These are phyloP conservation scores for Aspergillus nidulans DNA, from an alignment of 495 filamentous ascomycete genomes.

Conservation along the genomic window DNA sequence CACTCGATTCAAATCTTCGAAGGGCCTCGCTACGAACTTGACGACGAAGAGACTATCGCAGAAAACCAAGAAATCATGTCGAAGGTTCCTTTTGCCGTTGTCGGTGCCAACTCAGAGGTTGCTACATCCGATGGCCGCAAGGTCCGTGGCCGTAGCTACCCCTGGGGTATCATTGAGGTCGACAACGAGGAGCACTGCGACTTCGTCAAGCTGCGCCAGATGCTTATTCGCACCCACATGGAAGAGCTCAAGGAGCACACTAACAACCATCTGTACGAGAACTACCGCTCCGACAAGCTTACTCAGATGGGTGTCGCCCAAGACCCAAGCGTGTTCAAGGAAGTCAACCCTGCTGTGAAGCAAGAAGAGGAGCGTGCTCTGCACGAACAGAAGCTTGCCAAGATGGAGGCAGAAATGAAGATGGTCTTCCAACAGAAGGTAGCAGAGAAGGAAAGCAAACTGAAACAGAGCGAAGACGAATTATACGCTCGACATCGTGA, in stretches of 20 bases:
- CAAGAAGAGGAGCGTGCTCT: constrained; percentile 97
- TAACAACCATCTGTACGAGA: constrained; percentile 97
- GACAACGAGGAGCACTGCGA: constrained; percentile 99
- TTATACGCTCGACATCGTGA: constrained; percentile 94
- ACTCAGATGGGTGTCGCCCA: constrained; percentile 96
- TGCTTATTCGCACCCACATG: constrained; percentile 99
- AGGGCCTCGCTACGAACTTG: constrained; percentile 94
- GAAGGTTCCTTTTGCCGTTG: constrained; percentile 97
- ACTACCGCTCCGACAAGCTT: constrained; percentile 99
- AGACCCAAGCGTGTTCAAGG: constrained; percentile 98
- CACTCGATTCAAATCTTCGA: constrained; percentile 99
- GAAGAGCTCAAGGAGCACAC: constrained; percentile 99
- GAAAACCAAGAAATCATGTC: constrained; percentile 99
- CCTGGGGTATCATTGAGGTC: constrained; percentile 98
- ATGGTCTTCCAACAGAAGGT: constrained; percentile 99
- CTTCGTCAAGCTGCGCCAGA: constrained; percentile 98
- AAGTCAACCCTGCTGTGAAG: constrained; percentile 99
- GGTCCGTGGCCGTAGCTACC: constrained; percentile 93
- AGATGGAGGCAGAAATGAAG: constrained; percentile 99
- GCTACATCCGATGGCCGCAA: constrained; percentile 87
- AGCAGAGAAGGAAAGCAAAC: constrained; percentile 97
- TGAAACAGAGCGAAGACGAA: constrained; percentile 98
- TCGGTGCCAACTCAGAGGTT: constrained; percentile 93
- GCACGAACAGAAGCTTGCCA: constrained; percentile 98
- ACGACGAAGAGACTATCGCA: constrained; percentile 98